Conservation (phyloP, 306 rosid genomes). For the Ammopiptanthus mongolicus region DNA sequence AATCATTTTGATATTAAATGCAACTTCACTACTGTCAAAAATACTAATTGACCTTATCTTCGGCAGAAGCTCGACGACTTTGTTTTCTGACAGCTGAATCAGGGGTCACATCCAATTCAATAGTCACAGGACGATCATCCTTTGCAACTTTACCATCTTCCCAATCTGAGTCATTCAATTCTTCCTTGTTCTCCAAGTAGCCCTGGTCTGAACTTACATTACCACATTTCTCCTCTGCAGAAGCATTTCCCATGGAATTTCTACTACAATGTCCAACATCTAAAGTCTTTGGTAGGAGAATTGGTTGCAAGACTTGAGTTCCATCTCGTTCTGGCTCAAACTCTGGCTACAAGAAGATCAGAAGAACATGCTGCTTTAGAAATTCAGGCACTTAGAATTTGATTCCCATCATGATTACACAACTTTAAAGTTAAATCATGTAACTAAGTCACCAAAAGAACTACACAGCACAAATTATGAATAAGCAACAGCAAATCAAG, state of each 20-base stretch:
- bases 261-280: slow-evolving; percentile 38
- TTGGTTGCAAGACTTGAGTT: slow-evolving; percentile 28
- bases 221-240: slow-evolving; percentile 29
- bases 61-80: slow-evolving; percentile 63
- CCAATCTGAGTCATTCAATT: slow-evolving; percentile 74
- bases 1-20: slow-evolving; percentile 24
- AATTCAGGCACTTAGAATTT: not conserved
- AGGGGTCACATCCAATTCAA: slow-evolving; percentile 62
- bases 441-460: slow-evolving; percentile 9
- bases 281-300: slow-evolving; percentile 21
- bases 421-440: not conserved
- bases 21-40: not conserved
- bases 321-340: slow-evolving; percentile 32
- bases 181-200: slow-evolving; percentile 39
- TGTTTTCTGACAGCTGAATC: slow-evolving; percentile 47
- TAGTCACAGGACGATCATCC: slow-evolving; percentile 45
- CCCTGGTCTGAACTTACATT: slow-evolving; percentile 26
- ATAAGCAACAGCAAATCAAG: not conserved
- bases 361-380: not conserved
- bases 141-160: slow-evolving; percentile 68
- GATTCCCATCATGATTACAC: not conserved
- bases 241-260: slow-evolving; percentile 31
- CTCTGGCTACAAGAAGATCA: slow-evolving; percentile 40
- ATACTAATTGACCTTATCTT: slow-evolving; percentile 62
- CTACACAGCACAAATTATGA: not conserved